Percentiles rank a stretch among this genome's conserved stretches.
Evolutionary conservation across 495 filamentous ascomycete genomes (phyloP).

Genomic region (Mycothermus thermophilus): DNA sequence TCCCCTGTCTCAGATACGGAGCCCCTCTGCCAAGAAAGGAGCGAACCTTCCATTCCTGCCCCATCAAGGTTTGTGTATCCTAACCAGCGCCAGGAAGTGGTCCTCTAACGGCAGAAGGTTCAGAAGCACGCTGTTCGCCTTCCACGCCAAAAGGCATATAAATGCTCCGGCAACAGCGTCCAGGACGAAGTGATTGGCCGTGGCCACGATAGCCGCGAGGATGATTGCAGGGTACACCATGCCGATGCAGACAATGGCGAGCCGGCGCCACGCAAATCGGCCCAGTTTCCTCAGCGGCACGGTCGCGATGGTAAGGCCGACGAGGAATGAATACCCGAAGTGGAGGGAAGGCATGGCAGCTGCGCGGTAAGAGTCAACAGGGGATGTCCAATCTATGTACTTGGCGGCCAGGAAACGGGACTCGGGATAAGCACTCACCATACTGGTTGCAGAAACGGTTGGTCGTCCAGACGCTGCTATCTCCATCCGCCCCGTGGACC

Average conservation of each 20-base stretch:
- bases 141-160: conserved; percentile 18
- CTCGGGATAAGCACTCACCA: conserved; percentile 7
- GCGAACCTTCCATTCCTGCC: no score
- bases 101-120: conserved; percentile 20
- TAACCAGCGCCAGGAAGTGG: conserved; percentile 15
- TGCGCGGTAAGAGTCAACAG: no score
- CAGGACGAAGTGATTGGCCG: conserved; percentile 60
- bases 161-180: conserved; percentile 53
- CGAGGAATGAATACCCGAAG: conserved; percentile 66
- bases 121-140: conserved; percentile 14
- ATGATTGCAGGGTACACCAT: conserved; percentile 52
- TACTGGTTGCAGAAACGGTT: conserved; percentile 49
- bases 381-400: neutral
- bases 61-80: conserved; percentile 19
- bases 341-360: conserved; percentile 73
- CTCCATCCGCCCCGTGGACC: conserved; percentile 48
- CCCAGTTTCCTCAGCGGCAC: conserved; percentile 16
- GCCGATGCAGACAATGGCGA: conserved; percentile 34
- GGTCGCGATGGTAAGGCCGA: conserved; percentile 51
- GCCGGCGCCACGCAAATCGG: conserved; percentile 14
- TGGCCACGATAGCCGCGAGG: conserved; percentile 54
- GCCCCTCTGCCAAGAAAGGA: no score
- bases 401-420: neutral
- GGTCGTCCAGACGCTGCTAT: conserved; percentile 51
- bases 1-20: no score